These are phyloP conservation scores for Cinnamomum micranthum DNA, from an alignment of 164 flowering plant genomes.

Conservation along the genomic window DNA sequence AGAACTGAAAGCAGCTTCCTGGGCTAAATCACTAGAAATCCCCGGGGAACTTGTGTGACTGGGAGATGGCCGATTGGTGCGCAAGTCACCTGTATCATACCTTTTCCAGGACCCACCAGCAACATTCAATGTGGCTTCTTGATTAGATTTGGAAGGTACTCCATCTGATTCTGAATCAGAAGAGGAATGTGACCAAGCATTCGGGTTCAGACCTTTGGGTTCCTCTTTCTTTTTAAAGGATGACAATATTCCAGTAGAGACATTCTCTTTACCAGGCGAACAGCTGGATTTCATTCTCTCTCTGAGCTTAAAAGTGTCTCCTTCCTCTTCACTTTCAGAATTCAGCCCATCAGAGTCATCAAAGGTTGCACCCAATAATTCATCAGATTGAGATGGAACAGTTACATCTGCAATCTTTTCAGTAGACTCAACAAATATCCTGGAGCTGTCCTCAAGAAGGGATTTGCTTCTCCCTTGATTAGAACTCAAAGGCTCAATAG, in stretches of 20 bases:
- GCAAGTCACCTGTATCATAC: constrained; percentile 7
- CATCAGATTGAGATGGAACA: constrained; percentile 28
- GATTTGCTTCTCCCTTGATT: constrained; percentile 14
- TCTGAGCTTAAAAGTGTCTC: constrained; percentile 13
- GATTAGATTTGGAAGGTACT: background rate
- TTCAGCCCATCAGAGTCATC: constrained; percentile 53
- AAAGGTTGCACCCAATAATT: constrained; percentile 34
- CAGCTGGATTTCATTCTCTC: constrained; percentile 7
- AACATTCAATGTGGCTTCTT: constrained; percentile 10
- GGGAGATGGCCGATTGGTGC: constrained; percentile 7
- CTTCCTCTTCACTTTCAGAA: constrained; percentile 55
- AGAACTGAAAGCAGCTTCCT: constrained; percentile 3
- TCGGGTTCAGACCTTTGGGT: background rate
- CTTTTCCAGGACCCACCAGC: background rate
- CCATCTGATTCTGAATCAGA: constrained; percentile 24
- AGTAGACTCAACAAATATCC: constrained; percentile 21
- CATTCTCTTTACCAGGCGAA: constrained; percentile 9
- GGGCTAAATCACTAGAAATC: constrained; percentile 10
- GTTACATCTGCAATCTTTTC: constrained; percentile 18
- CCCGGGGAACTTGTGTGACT: constrained; percentile 7
- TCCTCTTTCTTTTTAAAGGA: constrained; percentile 10
- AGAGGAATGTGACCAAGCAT: constrained; percentile 10
- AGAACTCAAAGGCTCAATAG: constrained; percentile 25
- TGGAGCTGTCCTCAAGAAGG: constrained; percentile 4
- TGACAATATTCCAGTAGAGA: constrained; percentile 6